phyloP scores from a whole-genome alignment of 805 yeast genomes.

The Kodamaea neixiangensis region DNA sequence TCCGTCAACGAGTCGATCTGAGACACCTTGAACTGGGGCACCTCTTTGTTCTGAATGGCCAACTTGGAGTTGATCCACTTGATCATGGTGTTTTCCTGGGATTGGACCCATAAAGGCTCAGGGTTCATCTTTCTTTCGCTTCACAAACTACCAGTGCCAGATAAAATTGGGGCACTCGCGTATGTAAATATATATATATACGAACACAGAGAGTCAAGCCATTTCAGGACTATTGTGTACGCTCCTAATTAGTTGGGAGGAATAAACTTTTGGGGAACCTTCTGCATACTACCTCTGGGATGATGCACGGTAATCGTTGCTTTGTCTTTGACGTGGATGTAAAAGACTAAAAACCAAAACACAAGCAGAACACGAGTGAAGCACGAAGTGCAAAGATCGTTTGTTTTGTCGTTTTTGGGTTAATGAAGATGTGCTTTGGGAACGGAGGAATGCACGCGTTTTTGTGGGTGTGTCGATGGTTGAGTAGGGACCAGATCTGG shows the following conservation, averaged over 20 bases:
- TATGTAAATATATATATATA: neutral
- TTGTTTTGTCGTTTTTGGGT: conserved; percentile 3
- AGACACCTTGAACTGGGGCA: conserved; percentile 1
- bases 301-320: conserved; percentile 4
- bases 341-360: conserved; percentile 3
- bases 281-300: neutral
- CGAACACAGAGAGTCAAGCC: neutral
- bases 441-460: neutral
- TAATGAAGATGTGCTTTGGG: neutral
- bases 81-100: conserved; percentile 50
- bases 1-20: conserved; percentile 30
- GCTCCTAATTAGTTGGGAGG: neutral
- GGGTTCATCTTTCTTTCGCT: neutral
- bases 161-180: neutral
- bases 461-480: neutral
- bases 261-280: conserved; percentile 1
- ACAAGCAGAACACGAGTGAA: conserved; percentile 4
- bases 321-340: conserved; percentile 1
- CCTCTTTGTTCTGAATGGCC: conserved; percentile 9
- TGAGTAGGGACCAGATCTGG: neutral
- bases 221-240: neutral
- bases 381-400: neutral
- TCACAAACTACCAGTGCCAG: neutral
- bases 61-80: conserved; percentile 51
- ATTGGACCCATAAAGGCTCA: conserved; percentile 36